Evolutionary conservation across 305 asterid genomes (phyloP), one percentile per base, ranked within the genome.

Genomic region (Solanum hybrid): DNA sequence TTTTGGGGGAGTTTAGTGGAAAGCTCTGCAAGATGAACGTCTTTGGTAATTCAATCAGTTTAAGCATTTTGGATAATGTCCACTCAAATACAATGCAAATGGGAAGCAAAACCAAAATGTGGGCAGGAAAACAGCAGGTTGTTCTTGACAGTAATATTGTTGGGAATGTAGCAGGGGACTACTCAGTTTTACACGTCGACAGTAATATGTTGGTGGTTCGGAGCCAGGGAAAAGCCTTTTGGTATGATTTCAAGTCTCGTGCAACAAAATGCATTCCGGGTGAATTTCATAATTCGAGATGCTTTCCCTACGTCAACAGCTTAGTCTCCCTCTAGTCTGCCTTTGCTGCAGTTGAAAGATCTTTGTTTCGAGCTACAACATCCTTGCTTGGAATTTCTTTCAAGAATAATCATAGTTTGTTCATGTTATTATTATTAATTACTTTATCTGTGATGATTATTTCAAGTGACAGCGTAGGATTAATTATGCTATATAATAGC

Each of bases 261-360:
- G 92, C 90, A 89, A 88, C 78, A 20, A 91, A 88, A 89, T 90
- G 32, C 89, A 36, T 10, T 24, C 75, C 73, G 51, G 45, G 65
- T 24, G 27, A 10, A 2, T 10, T 20, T 26, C 5, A 37, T 33
- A 22, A 57, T 82, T 10, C 12, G 24, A 70, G 68, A 70, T 89
- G 79, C 26, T 11, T 94, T 13, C 94, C 96, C 22, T 94, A 94
- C 81, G 93, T 93, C 89, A 94, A 93, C 88, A 93, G 93, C 92
- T 87, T 93, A 24, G 94, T 93, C n/a, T 87, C 89, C 87, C 90
- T 93, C 89, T 92, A 61, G 92, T 17, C 88, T 65, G 39, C 80
- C 39, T 36, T 10, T 41, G 72, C 32, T 81, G 87, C 87, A 14
- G 22, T 82, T 14, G 87, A 82, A 82, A 34, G 37, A 41, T 41